A percentile compares a stretch with the other conserved stretches of the same genome.
phyloP scores from a whole-genome alignment of 345 rosid genomes.

The Pistacia vera region DNA sequence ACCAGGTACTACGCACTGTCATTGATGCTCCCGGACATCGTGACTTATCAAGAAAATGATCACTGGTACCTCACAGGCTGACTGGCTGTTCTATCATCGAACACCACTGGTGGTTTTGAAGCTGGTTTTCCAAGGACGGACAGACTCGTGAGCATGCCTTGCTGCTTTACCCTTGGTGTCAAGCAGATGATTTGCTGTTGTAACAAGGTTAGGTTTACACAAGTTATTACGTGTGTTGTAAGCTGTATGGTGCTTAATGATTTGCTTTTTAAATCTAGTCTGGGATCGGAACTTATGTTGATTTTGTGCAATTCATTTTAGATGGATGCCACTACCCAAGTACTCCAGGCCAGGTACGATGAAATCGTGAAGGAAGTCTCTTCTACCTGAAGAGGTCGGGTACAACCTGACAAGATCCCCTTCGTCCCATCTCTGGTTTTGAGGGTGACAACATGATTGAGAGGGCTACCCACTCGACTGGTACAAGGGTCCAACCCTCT shows the following conservation, averaged over 20 bases:
- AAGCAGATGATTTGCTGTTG: conserved; percentile 78
- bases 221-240: not conserved
- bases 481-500: conserved; percentile 63
- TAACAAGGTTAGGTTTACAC: conserved; percentile 49
- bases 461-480: conserved; percentile 53
- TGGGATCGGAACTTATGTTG: not conserved
- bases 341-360: conserved; percentile 54
- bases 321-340: conserved; percentile 59
- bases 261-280: not conserved
- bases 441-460: conserved; percentile 68
- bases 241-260: too few relatives aligned
- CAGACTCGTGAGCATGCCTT: conserved; percentile 80
- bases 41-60: conserved; percentile 86
- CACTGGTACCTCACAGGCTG: conserved; percentile 81
- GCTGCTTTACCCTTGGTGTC: conserved; percentile 76
- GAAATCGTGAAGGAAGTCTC: conserved; percentile 54
- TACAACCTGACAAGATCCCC: conserved; percentile 58
- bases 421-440: conserved; percentile 60
- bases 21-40: conserved; percentile 84
- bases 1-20: conserved; percentile 72
- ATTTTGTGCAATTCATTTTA: conserved; percentile 1
- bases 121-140: conserved; percentile 88
- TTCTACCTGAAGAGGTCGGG: conserved; percentile 54
- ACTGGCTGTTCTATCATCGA: conserved; percentile 80
- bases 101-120: conserved; percentile 85